phyloP scores from a whole-genome alignment of 2,329 filamentous ascomycete species.

The Nemania sp. region DNA sequence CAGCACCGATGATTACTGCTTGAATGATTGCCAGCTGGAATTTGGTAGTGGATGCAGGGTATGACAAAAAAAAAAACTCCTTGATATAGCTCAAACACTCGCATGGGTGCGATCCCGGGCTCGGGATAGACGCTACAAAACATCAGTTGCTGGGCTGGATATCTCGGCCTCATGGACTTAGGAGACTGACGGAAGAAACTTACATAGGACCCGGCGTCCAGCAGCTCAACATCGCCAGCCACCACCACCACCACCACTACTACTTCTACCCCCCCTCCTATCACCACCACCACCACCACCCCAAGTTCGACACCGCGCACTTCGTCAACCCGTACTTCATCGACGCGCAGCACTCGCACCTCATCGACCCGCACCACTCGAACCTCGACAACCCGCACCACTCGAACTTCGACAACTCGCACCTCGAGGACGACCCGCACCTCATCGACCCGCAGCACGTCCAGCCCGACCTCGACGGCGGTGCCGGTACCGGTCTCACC shows the following conservation, averaged over 20 bases:
- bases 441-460: not conserved
- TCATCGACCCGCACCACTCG: constrained; percentile 26
- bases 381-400: constrained; percentile 29
- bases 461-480: constrained; percentile 27
- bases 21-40: constrained; percentile 44
- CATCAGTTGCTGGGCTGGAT: not conserved
- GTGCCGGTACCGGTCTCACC: constrained; percentile 25
- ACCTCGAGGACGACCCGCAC: constrained; percentile 27
- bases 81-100: not conserved
- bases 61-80: constrained; percentile 23
- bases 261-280: constrained; percentile 14
- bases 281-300: constrained; percentile 6
- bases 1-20: constrained; percentile 46
- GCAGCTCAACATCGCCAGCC: constrained; percentile 2
- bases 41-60: constrained; percentile 41
- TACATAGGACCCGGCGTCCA: not conserved
- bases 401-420: constrained; percentile 22
- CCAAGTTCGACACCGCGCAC: constrained; percentile 21
- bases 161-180: not conserved
- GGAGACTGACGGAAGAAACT: not conserved
- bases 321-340: constrained; percentile 9
- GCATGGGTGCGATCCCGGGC: too few relatives aligned
- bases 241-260: constrained; percentile 5
- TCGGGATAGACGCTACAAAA: not conserved
- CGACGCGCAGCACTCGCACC: constrained; percentile 24